Percentiles rank a stretch among this genome's conserved stretches.
These are phyloP conservation scores for Colletotrichum paranaense DNA, from an alignment of 2,329 filamentous ascomycete species.

Conservation along the genomic window DNA sequence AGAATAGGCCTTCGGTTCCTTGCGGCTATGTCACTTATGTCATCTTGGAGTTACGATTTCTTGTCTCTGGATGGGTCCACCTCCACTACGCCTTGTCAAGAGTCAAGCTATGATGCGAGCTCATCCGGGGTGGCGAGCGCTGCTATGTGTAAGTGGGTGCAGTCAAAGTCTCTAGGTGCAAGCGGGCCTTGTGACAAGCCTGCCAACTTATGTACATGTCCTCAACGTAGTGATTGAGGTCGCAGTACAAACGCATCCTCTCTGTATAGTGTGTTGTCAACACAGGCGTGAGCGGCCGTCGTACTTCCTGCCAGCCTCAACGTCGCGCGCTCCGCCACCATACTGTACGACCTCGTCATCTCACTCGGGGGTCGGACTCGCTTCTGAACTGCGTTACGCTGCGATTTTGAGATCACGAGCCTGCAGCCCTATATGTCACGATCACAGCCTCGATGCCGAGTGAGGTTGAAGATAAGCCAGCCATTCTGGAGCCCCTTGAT, in stretches of 20 bases:
- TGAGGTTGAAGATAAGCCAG: neutral
- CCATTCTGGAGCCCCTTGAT: neutral
- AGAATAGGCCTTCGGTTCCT: slow-evolving; percentile 1
- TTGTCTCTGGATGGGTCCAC: neutral
- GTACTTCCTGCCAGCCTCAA: neutral
- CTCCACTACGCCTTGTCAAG: neutral
- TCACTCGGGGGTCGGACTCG: neutral
- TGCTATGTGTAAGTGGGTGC: neutral
- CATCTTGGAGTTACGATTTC: slow-evolving; percentile 7
- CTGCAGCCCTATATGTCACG: slow-evolving; percentile 30
- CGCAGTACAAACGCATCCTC: neutral
- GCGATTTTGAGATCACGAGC: slow-evolving; percentile 14
- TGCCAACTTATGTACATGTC: slow-evolving; percentile 6
- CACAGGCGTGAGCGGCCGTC: neutral
- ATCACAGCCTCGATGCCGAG: neutral
- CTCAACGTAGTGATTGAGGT: neutral
- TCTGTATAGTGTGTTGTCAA: slow-evolving; percentile 14
- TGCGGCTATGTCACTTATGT: slow-evolving; percentile 6
- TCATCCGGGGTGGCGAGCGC: neutral
- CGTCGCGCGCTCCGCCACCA: neutral
- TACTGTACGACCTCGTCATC: neutral
- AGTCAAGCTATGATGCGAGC: neutral
- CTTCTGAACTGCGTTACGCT: slow-evolving; percentile 1
- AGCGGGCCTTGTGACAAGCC: neutral
- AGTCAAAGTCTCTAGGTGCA: neutral